phyloP scores from a whole-genome alignment of 2,329 filamentous ascomycete genomes.

The Aspergillus calidoustus region DNA sequence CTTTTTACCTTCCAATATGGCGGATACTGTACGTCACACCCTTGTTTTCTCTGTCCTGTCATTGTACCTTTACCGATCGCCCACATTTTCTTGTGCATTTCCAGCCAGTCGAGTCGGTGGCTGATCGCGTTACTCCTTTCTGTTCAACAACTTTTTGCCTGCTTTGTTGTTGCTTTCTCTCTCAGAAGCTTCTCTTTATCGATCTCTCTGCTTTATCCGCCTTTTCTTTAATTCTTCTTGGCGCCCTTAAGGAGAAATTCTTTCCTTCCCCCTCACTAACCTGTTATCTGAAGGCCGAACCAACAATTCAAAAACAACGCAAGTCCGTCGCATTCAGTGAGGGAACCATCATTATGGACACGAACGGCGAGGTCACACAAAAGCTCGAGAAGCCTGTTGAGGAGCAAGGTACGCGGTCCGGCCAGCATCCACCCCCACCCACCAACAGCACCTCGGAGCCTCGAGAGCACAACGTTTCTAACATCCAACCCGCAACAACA shows the following conservation, averaged over 20 bases:
- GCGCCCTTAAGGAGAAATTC: conserved; percentile 14
- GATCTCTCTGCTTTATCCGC: conserved; percentile 9
- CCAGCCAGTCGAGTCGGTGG: conserved; percentile 16
- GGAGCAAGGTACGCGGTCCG: conserved; percentile 32
- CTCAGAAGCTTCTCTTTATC: background rate
- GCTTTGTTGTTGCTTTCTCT: conserved; percentile 6
- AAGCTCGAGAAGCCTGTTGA: conserved; percentile 73
- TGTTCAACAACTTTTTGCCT: conserved; percentile 6
- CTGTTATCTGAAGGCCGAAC: conserved; percentile 40
- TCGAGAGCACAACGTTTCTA: background rate
- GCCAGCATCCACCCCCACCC: background rate
- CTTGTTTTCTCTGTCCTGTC: conserved; percentile 36
- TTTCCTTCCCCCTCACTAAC: conserved; percentile 33
- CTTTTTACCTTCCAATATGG: conserved; percentile 37
- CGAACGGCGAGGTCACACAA: conserved; percentile 79
- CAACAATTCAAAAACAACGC: conserved; percentile 70
- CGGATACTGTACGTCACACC: conserved; percentile 50
- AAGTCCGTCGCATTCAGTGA: conserved; percentile 95
- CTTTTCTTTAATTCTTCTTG: conserved; percentile 6
- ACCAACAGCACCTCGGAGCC: too few relatives aligned
- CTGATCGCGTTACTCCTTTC: conserved; percentile 27
- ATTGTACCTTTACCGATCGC: conserved; percentile 38
- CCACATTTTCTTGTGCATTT: conserved; percentile 45
- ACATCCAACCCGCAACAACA: conserved; percentile 27
- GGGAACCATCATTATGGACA: conserved; percentile 83